Conservation (phyloP, 306 rosid species). For the Quercus dentata region DNA sequence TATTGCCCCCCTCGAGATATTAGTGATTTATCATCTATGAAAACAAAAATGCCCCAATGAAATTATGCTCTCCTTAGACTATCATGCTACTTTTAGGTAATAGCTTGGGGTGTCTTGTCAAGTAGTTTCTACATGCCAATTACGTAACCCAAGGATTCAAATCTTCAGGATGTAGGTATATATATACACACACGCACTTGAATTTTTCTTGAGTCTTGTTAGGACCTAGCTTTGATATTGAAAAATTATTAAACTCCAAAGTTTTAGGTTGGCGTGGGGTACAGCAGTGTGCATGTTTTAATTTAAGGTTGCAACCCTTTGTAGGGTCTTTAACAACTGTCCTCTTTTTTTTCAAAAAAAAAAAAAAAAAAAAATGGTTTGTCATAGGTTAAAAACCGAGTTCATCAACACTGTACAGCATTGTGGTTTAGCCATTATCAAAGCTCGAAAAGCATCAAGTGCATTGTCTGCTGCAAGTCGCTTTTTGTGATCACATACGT, state of each 20-base stretch:
- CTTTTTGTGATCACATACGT: no score
- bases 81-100: background rate
- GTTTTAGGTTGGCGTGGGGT: no score
- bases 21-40: background rate
- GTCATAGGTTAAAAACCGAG: slow-evolving; percentile 59
- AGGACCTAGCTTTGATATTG: no score
- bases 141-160: background rate
- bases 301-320: background rate
- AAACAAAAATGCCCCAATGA: background rate
- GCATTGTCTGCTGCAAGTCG: no score
- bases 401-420: background rate
- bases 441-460: no score
- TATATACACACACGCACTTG: background rate
- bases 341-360: background rate
- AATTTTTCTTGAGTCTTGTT: background rate
- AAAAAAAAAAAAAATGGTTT: background rate
- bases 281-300: no score
- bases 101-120: no score
- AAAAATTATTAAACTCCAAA: no score
- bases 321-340: background rate
- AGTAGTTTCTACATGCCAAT: no score
- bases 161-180: background rate
- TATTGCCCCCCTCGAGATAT: background rate
- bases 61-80: background rate
- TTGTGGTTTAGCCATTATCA: no score